Base-by-base conservation (phyloP, 2,329 filamentous ascomycete species). In the Nothophoma quercina region DNA sequence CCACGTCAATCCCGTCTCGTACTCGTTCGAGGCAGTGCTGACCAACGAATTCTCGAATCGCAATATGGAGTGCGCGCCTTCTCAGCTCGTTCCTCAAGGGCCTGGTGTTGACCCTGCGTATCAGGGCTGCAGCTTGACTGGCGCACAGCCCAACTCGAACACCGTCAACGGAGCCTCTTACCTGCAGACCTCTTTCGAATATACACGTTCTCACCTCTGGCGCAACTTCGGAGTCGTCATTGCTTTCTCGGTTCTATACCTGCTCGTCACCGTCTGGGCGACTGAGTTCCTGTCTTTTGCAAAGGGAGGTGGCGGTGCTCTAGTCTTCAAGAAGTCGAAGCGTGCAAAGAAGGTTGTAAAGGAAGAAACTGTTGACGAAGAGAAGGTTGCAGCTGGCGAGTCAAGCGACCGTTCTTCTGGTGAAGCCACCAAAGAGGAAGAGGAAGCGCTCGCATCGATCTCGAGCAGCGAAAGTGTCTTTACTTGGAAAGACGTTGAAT, bases 191-290 rank as follows among this genome's bases (percentile, higher is more conserved):
- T 79, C 79, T 7, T 88, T 83, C 70, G 75, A 81, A 35, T 88
- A 87, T 62, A 79, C 79, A 0, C 76, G 84, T 15, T 75, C 73
- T 21, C 79, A 88, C 63, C 71, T 88, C 0, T 88, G 86, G 79
- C 85, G 90, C 3, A 92, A 93, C 69, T 91, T 90, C 64, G 90
- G 88, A 25, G 86, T 93, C 3, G 75, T 95, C 1, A 85, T 93
- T 60, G 90, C 88, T 0, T 95, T 91, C 60, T 83, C 85, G 1
- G 79, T 90, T 1, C 81, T 91, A 5, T 96, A 93, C 66, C 83
- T 96, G 10, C 60, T 87, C 9, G 74, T 93, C 23, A 93, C 90
- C 0, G 82, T 88, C 5, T 60, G 89, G 18, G 88, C 87, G 1
- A 86, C 88, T 13, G 90, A 96, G 64, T 62, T 83, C 1, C 81